Evolutionary conservation across 371 early-diverging fungal genomes (phyloP).

Genomic region (Encephalitozoon intestinalis): DNA sequence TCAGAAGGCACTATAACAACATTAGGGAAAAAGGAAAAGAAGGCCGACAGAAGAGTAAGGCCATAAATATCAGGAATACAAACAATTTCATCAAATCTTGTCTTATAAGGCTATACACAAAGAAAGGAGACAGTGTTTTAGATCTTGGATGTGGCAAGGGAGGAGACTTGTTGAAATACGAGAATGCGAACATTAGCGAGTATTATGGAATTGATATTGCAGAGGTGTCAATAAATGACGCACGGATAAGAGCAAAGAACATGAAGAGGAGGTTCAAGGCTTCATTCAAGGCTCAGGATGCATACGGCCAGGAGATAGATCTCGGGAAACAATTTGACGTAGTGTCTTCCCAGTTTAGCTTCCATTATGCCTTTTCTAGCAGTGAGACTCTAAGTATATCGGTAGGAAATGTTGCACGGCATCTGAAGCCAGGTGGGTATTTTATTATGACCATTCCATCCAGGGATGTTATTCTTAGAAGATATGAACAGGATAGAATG

Average conservation of each 20-base stretch:
- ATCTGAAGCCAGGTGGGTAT: constrained; percentile 71
- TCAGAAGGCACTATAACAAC: constrained; percentile 82
- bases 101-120: constrained; percentile 47
- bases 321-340: constrained; percentile 66
- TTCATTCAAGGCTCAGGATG: constrained; percentile 70
- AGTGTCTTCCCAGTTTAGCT: constrained; percentile 83
- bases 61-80: constrained; percentile 51
- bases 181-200: constrained; percentile 61
- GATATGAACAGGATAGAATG: constrained; percentile 58
- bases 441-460: constrained; percentile 89
- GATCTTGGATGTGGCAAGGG: constrained; percentile 97
- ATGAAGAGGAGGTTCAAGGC: constrained; percentile 61
- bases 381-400: constrained; percentile 71
- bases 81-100: constrained; percentile 60
- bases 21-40: constrained; percentile 70
- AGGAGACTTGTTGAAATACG: constrained; percentile 84
- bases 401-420: constrained; percentile 70
- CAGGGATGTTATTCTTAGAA: constrained; percentile 72
- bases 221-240: constrained; percentile 76
- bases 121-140: constrained; percentile 60
- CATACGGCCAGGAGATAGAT: constrained; percentile 62
- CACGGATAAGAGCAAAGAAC: constrained; percentile 65
- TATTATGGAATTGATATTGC: constrained; percentile 73
- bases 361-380: constrained; percentile 88
- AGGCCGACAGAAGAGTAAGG: constrained; percentile 46